These are phyloP conservation scores for Ceratobasidium papillatum DNA, from an alignment of 1,284 basidiomycete genomes.

Conservation along the genomic window DNA sequence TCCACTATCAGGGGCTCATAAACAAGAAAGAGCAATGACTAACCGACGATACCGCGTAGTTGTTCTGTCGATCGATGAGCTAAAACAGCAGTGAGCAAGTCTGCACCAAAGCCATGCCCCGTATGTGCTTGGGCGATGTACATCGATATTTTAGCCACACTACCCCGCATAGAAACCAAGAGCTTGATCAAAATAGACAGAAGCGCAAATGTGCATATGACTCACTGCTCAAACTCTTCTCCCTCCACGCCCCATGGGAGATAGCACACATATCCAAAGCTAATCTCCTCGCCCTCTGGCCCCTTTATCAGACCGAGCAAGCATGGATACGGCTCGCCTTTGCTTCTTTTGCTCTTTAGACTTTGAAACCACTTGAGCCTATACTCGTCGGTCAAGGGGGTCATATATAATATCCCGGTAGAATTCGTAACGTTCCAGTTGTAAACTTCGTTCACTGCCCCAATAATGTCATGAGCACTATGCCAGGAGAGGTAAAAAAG, in stretches of 20 bases:
- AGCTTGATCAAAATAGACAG: no score
- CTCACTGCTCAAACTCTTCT: background rate
- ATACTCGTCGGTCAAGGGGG: slow-evolving; percentile 2
- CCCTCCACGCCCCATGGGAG: background rate
- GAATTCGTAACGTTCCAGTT: background rate
- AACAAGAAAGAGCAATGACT: background rate
- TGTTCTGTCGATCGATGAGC: background rate
- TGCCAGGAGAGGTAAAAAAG: background rate
- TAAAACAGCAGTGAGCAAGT: background rate
- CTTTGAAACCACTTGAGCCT: slow-evolving; percentile 5
- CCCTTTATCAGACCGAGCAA: background rate
- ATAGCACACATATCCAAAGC: slow-evolving; percentile 6
- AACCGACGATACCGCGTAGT: background rate
- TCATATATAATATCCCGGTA: background rate
- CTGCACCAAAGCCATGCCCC: background rate
- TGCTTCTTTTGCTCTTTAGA: background rate
- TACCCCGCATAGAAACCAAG: background rate
- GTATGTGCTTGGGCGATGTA: slow-evolving; percentile 1
- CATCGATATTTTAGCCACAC: background rate
- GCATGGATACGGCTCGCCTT: slow-evolving; percentile 1
- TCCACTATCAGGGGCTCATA: no score
- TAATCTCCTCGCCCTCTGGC: background rate
- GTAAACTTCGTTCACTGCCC: slow-evolving; percentile 1
- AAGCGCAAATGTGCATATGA: background rate
- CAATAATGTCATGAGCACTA: background rate